phyloP scores from a whole-genome alignment of 2,329 filamentous ascomycete genomes.

The Trichophyton benhamiae region DNA sequence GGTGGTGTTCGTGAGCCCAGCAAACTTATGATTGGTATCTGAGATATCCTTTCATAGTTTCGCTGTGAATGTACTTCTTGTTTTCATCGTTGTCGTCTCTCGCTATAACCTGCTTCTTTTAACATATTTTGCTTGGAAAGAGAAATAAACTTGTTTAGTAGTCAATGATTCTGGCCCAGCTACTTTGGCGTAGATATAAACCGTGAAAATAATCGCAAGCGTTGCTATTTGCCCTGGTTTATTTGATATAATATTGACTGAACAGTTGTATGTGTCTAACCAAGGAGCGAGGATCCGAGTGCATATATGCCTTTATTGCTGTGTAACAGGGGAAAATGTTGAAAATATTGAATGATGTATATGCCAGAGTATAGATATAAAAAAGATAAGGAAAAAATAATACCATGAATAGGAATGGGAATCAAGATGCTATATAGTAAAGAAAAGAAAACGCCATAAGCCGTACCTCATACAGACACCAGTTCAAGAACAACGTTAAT shows the following conservation, averaged over 20 bases:
- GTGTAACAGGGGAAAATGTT: too few species aligned
- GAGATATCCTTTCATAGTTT: neutral
- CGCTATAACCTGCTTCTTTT: neutral
- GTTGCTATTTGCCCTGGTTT: too few species aligned
- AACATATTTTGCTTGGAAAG: neutral
- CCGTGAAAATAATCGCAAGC: too few species aligned
- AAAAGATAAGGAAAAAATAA: neutral
- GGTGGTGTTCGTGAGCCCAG: constrained; percentile 7
- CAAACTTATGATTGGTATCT: neutral
- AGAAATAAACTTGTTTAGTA: neutral
- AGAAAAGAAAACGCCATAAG: neutral
- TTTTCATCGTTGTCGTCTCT: neutral
- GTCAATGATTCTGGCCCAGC: too few species aligned
- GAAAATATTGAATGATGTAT: neutral
- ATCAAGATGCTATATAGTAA: neutral
- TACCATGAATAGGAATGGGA: neutral
- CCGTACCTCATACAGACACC: neutral
- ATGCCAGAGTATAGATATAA: neutral
- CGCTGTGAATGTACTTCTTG: neutral
- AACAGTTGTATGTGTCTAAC: too few species aligned
- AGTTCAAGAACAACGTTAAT: constrained; percentile 73
- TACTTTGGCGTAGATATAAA: too few species aligned
- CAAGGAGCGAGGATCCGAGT: too few species aligned
- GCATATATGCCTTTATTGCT: too few species aligned
- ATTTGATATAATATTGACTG: too few species aligned